Conservation (phyloP, 2,329 filamentous ascomycete genomes). For the Neonectria sp. region DNA sequence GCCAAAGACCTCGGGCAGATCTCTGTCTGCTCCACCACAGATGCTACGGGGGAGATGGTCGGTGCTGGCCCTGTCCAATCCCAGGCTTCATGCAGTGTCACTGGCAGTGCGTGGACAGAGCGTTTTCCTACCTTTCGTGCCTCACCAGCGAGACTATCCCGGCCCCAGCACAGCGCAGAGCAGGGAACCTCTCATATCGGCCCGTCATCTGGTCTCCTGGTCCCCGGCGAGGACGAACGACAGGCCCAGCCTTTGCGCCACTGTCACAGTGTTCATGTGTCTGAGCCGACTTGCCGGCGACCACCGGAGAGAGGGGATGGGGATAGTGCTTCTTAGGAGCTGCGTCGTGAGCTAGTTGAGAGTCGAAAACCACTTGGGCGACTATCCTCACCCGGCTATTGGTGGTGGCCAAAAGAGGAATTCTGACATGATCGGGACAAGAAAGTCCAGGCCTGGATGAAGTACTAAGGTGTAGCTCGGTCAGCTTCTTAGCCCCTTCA, state of each 20-base stretch:
- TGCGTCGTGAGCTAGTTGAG: constrained; percentile 6
- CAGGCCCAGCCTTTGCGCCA: constrained; percentile 14
- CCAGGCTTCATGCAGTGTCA: constrained; percentile 10
- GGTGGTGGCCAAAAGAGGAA: constrained; percentile 22
- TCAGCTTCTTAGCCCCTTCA: neutral
- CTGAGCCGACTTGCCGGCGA: neutral
- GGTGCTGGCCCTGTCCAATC: constrained; percentile 8
- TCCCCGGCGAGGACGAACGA: constrained; percentile 20
- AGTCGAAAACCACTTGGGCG: constrained; percentile 29
- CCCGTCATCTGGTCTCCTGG: constrained; percentile 20
- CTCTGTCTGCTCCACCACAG: constrained; percentile 20
- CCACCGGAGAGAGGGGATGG: neutral
- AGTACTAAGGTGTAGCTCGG: neutral
- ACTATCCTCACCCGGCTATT: constrained; percentile 38
- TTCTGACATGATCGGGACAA: neutral
- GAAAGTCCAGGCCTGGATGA: neutral
- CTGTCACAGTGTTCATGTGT: constrained; percentile 5
- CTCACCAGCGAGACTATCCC: constrained; percentile 17
- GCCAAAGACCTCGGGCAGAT: constrained; percentile 25
- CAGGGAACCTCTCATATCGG: constrained; percentile 13
- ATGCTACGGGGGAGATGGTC: constrained; percentile 13
- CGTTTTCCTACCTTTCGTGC: constrained; percentile 10
- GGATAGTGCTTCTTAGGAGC: constrained; percentile 2
- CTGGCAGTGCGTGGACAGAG: constrained; percentile 9
- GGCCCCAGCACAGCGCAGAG: constrained; percentile 23